Percentiles rank a stretch among this genome's conserved stretches.
Evolutionary conservation across 257 asterid species (phyloP).

Genomic region (Craterostigma plantagineum): DNA sequence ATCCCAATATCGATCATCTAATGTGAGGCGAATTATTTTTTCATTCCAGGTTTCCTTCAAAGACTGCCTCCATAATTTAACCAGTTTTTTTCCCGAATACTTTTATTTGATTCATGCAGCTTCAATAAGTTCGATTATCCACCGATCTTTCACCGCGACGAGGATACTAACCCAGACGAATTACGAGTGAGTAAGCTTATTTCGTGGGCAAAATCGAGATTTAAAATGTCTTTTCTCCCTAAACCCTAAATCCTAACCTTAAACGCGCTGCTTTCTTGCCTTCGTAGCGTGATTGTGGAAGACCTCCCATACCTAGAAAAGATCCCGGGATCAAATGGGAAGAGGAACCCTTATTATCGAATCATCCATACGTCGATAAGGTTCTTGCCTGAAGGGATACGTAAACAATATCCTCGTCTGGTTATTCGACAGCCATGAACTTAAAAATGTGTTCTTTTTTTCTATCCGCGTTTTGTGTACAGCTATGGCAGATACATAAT

Average conservation of each 20-base stretch:
- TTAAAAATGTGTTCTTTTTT: too few relatives aligned
- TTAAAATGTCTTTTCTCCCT: neutral
- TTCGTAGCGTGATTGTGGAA: constrained; percentile 78
- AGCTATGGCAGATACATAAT: constrained; percentile 87
- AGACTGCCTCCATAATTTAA: too few relatives aligned
- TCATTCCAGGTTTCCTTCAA: too few relatives aligned
- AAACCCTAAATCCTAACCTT: neutral
- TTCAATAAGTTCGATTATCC: constrained; percentile 71
- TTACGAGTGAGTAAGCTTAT: constrained; percentile 51
- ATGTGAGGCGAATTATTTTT: constrained; percentile 25
- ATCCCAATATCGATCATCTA: constrained; percentile 86
- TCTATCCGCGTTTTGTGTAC: constrained; percentile 12
- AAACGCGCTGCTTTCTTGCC: constrained; percentile 8
- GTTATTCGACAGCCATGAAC: too few relatives aligned
- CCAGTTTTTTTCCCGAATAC: too few relatives aligned
- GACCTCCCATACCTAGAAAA: constrained; percentile 81
- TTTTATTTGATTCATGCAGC: too few relatives aligned
- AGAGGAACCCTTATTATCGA: constrained; percentile 73
- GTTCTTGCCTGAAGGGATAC: too few relatives aligned
- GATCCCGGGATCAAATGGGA: constrained; percentile 79
- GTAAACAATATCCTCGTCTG: too few relatives aligned
- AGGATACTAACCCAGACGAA: constrained; percentile 66
- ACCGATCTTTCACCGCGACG: constrained; percentile 90
- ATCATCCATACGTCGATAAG: constrained; percentile 90
- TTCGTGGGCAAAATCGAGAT: neutral